Percentiles rank a stretch among this genome's conserved stretches.
Evolutionary conservation across 805 yeast species (phyloP).

Genomic region (Grigorovia yakushimaensis): DNA sequence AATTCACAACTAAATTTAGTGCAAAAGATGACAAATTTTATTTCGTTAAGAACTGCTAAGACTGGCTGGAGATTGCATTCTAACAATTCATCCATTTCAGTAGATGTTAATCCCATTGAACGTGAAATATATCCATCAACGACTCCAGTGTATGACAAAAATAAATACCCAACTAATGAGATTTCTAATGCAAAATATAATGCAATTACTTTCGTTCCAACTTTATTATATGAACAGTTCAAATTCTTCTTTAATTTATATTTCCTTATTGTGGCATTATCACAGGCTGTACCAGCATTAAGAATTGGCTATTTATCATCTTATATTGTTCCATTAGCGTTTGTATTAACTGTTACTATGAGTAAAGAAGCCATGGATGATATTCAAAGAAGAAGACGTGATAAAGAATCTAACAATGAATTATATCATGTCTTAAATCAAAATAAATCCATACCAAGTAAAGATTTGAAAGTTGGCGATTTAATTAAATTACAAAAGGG

Average conservation of each 20-base stretch:
- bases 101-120: slow-evolving; percentile 25
- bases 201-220: slow-evolving; percentile 77
- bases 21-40: background rate
- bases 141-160: slow-evolving; percentile 29
- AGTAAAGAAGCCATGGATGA: slow-evolving; percentile 93
- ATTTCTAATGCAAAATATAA: slow-evolving; percentile 92
- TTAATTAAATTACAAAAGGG: slow-evolving; percentile 70
- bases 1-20: slow-evolving; percentile 2
- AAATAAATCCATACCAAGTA: slow-evolving; percentile 38
- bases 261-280: slow-evolving; percentile 84
- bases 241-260: slow-evolving; percentile 92
- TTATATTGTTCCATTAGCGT: slow-evolving; percentile 87
- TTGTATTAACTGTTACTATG: slow-evolving; percentile 89
- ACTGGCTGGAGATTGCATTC: slow-evolving; percentile 5
- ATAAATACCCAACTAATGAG: slow-evolving; percentile 54
- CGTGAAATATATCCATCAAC: slow-evolving; percentile 37
- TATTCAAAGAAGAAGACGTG: slow-evolving; percentile 80
- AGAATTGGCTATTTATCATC: slow-evolving; percentile 91
- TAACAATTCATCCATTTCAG: slow-evolving; percentile 7
- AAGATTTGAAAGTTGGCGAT: slow-evolving; percentile 76
- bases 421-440: slow-evolving; percentile 57
- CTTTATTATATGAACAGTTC: slow-evolving; percentile 88
- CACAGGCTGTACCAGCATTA: slow-evolving; percentile 82
- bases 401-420: slow-evolving; percentile 80
- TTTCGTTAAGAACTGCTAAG: slow-evolving; percentile 2